Evolutionary conservation across 192 early-diverging fungal genomes (phyloP), one percentile per base, ranked within the genome.

Genomic region (Endogone sp.): DNA sequence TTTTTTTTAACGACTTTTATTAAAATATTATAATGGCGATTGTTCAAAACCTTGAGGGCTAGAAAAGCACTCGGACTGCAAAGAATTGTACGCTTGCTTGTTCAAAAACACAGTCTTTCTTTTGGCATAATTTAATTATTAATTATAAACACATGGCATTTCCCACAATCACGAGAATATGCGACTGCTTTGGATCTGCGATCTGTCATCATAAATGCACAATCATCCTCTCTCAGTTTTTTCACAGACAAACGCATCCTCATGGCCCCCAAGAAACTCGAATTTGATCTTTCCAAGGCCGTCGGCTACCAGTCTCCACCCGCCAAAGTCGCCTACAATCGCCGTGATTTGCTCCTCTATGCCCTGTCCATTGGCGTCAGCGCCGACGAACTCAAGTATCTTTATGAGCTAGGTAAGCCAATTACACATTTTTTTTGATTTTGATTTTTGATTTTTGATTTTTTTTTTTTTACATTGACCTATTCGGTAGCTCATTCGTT

Each of bases 271-370:
- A 49, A 49, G 37, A 49, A 0, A 49, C 37, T 49, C 37, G 37
- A 49, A 49, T 49, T 49, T 16, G 37, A 49, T 49, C 37, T 49
- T 16, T 49, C 37, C 37, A 49, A 49, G 16, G 37, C 37, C 37
- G 37, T 49, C 16, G 37, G 37, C 37, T 49, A 49, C 37, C 37
- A 49, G 37, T 11, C 6, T 29, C 59, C 26, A 0, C 70, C 63
- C 4, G 56, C 65, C 16, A 64, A 75, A 57, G 85, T 89, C 13
- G 56, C 69, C 4, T 91, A 81, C 71, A 91, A 87, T 67, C 71
- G 86, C 16, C 79, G 91, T 8, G 91, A 93, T 70, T 73, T 89
- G 6, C 81, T 92, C 60, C 71, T 93, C n/a, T 93, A 93, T 64
- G 89, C 90, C 10, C 66, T 92, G 22, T 84, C 89, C 8, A 80